Percentiles rank a stretch among this genome's conserved stretches.
These are phyloP conservation scores for Yarrowia sp. DNA, from an alignment of 805 yeast genomes.

Conservation along the genomic window DNA sequence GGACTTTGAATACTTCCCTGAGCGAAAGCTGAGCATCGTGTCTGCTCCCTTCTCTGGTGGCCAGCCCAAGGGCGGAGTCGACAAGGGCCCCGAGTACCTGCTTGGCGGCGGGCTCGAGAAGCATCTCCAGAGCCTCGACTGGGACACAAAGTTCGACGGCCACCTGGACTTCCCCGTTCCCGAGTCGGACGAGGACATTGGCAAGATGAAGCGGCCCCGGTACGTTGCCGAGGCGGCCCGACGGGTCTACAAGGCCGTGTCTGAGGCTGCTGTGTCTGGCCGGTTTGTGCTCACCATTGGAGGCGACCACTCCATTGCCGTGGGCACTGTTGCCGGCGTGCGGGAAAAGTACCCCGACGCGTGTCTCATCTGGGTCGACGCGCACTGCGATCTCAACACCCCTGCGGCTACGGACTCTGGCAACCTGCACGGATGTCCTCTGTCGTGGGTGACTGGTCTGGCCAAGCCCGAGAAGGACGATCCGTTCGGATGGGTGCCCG, in stretches of 20 bases:
- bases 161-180: conserved; percentile 48
- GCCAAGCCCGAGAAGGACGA: conserved; percentile 57
- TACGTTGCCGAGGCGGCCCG: conserved; percentile 78
- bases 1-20: conserved; percentile 57
- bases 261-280: conserved; percentile 57
- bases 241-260: conserved; percentile 67
- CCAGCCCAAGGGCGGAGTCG: conserved; percentile 93
- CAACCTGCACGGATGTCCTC: conserved; percentile 96
- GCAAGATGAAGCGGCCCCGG: conserved; percentile 70
- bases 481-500: conserved; percentile 81
- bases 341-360: conserved; percentile 82
- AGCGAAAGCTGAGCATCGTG: conserved; percentile 69
- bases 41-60: conserved; percentile 96
- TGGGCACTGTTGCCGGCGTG: conserved; percentile 89
- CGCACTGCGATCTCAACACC: conserved; percentile 96
- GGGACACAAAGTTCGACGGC: conserved; percentile 61
- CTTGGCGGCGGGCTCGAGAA: conserved; percentile 71
- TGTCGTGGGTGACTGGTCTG: conserved; percentile 86
- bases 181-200: conserved; percentile 61
- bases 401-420: conserved; percentile 84
- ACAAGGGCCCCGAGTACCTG: conserved; percentile 86
- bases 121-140: conserved; percentile 72
- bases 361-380: conserved; percentile 94
- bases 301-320: conserved; percentile 96
- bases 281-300: conserved; percentile 85